Evolutionary conservation across 768 basidiomycete species (phyloP).

Genomic region (Fibroporia radiculosa): DNA sequence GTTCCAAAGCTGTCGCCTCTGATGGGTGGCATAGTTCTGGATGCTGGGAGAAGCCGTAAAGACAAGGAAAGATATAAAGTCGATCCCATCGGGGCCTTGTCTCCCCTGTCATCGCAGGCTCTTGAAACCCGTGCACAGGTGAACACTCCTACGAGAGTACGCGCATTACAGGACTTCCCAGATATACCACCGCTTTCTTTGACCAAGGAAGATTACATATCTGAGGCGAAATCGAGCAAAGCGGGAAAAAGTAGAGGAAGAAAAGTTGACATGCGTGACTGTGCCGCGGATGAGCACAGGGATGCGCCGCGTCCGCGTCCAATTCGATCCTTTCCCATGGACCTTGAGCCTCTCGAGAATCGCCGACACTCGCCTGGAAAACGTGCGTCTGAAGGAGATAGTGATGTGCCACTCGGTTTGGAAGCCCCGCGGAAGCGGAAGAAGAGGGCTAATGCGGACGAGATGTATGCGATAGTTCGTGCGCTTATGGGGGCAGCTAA

Average conservation of each 20-base stretch:
- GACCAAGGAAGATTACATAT: background rate
- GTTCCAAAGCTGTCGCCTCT: background rate
- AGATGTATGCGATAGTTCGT: slow-evolving; percentile 8
- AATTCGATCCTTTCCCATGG: slow-evolving; percentile 42
- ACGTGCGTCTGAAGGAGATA: slow-evolving; percentile 27
- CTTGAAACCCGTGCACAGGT: background rate
- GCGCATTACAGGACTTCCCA: slow-evolving; percentile 7
- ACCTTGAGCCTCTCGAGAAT: slow-evolving; percentile 33
- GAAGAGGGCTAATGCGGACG: slow-evolving; percentile 16
- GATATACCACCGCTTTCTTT: slow-evolving; percentile 10
- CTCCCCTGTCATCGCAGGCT: slow-evolving; percentile 1
- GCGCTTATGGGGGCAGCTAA: background rate
- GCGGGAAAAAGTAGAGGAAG: background rate
- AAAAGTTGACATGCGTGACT: background rate
- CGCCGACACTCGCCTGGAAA: slow-evolving; percentile 27
- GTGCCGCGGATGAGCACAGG: slow-evolving; percentile 4
- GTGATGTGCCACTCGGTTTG: slow-evolving; percentile 20
- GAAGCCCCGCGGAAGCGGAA: slow-evolving; percentile 25
- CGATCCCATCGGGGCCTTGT: slow-evolving; percentile 1
- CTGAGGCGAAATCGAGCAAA: background rate
- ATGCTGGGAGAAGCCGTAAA: background rate
- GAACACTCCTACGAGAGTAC: background rate
- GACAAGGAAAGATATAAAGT: background rate
- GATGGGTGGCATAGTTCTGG: background rate
- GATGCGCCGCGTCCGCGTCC: background rate